These are phyloP conservation scores for Tolypocladium tundrense DNA, from an alignment of 2,329 filamentous ascomycete species.

Conservation along the genomic window DNA sequence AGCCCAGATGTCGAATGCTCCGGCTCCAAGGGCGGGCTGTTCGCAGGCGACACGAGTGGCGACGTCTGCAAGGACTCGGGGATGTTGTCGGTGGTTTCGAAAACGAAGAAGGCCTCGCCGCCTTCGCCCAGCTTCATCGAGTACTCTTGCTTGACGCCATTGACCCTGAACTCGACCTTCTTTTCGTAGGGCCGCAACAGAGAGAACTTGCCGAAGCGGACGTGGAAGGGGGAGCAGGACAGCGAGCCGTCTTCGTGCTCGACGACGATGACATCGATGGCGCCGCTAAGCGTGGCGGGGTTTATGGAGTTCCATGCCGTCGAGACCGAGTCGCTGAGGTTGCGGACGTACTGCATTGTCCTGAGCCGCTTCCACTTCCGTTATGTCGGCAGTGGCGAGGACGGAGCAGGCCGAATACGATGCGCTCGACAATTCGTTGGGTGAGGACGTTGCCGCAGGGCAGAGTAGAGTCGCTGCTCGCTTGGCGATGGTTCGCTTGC, in stretches of 20 bases:
- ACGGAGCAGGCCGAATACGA: neutral
- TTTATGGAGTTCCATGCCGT: constrained; percentile 99
- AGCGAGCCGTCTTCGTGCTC: constrained; percentile 87
- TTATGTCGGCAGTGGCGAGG: neutral
- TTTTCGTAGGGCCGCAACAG: constrained; percentile 91
- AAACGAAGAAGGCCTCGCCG: constrained; percentile 97
- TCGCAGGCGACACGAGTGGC: constrained; percentile 80
- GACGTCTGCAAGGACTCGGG: constrained; percentile 93
- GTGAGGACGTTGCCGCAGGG: neutral
- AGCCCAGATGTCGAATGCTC: constrained; percentile 27
- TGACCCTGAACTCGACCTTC: constrained; percentile 97
- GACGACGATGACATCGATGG: constrained; percentile 97
- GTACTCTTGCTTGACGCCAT: constrained; percentile 83
- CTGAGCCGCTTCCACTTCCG: constrained; percentile 6
- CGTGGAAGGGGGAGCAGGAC: constrained; percentile 93
- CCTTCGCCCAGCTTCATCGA: constrained; percentile 98
- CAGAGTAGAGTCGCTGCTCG: neutral
- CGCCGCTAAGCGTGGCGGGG: constrained; percentile 89
- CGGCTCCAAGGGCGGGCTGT: constrained; percentile 60
- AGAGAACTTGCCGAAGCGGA: constrained; percentile 98
- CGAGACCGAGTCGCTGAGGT: constrained; percentile 87
- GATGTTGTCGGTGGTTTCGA: constrained; percentile 85
- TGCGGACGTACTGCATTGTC: constrained; percentile 94
- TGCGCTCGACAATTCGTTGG: neutral
- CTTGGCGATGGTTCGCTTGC: neutral